Base-by-base conservation (phyloP, 192 early-diverging fungal species). In the Lobosporangium transversale region DNA sequence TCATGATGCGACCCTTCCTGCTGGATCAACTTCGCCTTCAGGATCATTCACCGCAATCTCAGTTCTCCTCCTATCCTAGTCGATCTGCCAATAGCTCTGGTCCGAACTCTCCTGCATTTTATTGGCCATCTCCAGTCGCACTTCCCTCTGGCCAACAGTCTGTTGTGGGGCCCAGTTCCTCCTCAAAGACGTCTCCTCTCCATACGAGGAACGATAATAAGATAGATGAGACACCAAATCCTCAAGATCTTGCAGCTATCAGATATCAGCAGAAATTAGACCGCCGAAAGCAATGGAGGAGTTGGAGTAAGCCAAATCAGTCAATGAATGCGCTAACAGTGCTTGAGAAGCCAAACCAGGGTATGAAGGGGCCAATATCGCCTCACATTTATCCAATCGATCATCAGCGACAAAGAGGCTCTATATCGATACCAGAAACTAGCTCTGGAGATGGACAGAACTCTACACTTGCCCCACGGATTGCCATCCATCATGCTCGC, bases 1-100 rank as follows among this genome's bases (percentile, higher is more conserved):
- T 82, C 21, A 80, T 79, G 63, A 58, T 86, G 51, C 66, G 71
- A 52, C 80, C 81, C 0, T 84, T 81, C 51, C 62, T 86, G 1
- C 51, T 74, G 15, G 79, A 84, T 17, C 78, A 79, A 24, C 35
- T 86, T 14, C 79, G 66, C 23, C 51, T 71, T 4, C 58, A 70
- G 27, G 47, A 54, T 40, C 15, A 36, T 11, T 40, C 50, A 27
- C 53, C 47, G 1, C 67, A 68, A 4, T 18, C 24, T 6, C 36
- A 7, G 14, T 14, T 53, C 2, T 51, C 69, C 24, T 29, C 30
- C 10, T 42, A 35, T 18, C 17, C 61, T 29, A 37, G 30, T 27
- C 50, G 65, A 44, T 73, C 62, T 21, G 18, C 65, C 18, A 53
- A 14, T 42, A 71, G 58, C 37, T 68, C 62, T 1, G 61, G 63